A percentile compares a stretch with the other conserved stretches of the same genome.
Conservation (phyloP, 495 filamentous ascomycete genomes). For the Trichoderma gamsii region DNA sequence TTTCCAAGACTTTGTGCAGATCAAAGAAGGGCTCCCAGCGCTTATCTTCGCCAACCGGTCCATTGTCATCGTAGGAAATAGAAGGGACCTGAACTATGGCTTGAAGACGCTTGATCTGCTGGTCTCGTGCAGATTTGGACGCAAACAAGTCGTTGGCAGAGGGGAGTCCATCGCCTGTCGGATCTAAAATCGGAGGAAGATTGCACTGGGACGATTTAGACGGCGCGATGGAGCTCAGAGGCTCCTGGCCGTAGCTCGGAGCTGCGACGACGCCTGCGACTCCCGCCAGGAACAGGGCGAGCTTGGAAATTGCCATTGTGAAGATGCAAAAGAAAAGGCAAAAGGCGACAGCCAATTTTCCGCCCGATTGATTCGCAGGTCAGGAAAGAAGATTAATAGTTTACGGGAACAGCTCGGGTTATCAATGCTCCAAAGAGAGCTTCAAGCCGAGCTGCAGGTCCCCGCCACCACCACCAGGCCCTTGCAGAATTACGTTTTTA, state of each 20-base stretch:
- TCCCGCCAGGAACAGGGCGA: background rate
- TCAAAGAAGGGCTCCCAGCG: slow-evolving; percentile 53
- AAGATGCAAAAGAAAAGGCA: background rate
- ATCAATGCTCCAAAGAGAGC: background rate
- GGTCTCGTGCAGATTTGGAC: background rate
- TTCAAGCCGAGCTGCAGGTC: slow-evolving; percentile 6
- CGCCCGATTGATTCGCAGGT: background rate
- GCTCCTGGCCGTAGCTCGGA: background rate
- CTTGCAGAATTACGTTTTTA: slow-evolving; percentile 6
- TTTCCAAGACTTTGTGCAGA: slow-evolving; percentile 44
- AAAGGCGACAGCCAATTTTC: background rate
- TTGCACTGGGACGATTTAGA: slow-evolving; percentile 3
- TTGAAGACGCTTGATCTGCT: slow-evolving; percentile 35
- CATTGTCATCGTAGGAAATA: slow-evolving; percentile 53
- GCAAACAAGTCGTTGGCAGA: slow-evolving; percentile 8
- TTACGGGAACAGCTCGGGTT: background rate
- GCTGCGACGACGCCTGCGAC: background rate
- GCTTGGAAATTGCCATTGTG: background rate
- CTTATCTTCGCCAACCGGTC: slow-evolving; percentile 48
- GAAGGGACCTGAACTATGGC: slow-evolving; percentile 50
- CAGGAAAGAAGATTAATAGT: background rate
- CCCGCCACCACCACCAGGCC: background rate
- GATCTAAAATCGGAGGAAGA: slow-evolving; percentile 9
- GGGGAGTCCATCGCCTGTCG: slow-evolving; percentile 1
- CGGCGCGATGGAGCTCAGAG: background rate